Base-by-base conservation (phyloP, 805 yeast genomes). In the Gaillardinia entomophila region DNA sequence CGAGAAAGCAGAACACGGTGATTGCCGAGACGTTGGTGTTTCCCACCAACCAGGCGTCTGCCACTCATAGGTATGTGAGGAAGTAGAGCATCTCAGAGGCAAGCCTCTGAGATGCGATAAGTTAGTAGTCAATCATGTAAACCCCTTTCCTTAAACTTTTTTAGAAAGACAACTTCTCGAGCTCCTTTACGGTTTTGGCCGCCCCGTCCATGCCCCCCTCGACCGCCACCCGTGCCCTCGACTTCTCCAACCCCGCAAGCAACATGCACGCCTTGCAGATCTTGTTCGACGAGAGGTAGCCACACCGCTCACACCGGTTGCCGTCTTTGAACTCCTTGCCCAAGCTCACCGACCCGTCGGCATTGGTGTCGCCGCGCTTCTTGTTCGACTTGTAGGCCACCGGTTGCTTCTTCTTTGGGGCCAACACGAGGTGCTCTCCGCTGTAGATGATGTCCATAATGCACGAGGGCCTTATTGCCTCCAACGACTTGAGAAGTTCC, bases 221-320 rank as follows among this genome's bases (percentile, higher is more conserved):
- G 3, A 88, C 48, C 1, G 57, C 38, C 2, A 84, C 49, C 53
- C 79, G 77, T 0, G 96, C 83, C 42, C 92, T 69, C 41, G 74
- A 78, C 33, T 74, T 66, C 46, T 89, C 92, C 34, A 92, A 68
- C 0, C 96, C 96, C 38, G 85, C 89, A 30, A 92, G 59, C 18
- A 92, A 62, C 33, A 83, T 73, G 57, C 98, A 92, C 1, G 98
- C 98, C 60, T 92, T 92, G 61, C 98, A 92, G 5, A 88, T 74
- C 48, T 63, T 71, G 54, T 92, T 92, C 42, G 89, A 82, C 0
- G 97, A 86, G 24, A 92, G 61, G 51, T 90, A 92, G 0, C 97
- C 96, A 62, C 98, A 92, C 40, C 78, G 79, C 41, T 79, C 84
- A 62, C 98, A 92, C 37, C 78, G 53, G 44, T 80, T 81, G 3